Conservation (phyloP, 306 rosid genomes). For the Pueraria montana region DNA sequence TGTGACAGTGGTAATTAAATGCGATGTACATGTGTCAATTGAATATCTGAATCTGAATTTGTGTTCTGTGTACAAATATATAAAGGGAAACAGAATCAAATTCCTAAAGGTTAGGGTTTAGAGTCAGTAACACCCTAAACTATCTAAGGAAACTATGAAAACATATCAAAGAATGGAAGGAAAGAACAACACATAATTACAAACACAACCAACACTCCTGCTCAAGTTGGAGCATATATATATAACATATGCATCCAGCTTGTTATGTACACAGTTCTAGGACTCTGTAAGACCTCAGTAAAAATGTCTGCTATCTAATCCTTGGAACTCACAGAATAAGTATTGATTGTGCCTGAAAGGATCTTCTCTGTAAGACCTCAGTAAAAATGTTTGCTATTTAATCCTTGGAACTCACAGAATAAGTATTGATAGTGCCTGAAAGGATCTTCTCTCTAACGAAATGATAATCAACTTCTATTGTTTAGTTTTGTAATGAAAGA, state of each 20-base stretch:
- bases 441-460: not conserved
- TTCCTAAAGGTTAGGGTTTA: not conserved
- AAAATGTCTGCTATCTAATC: not conserved
- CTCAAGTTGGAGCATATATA: not conserved
- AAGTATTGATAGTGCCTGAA: not conserved
- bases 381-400: not conserved
- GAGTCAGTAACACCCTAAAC: not conserved
- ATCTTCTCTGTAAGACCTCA: not conserved
- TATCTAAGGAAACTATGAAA: not conserved
- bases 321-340: not conserved
- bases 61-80: not conserved
- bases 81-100: not conserved
- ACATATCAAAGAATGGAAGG: not conserved
- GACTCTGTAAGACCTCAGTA: not conserved
- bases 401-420: not conserved
- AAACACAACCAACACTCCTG: not conserved
- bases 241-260: not conserved
- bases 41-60: constrained; percentile 1
- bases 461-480: not conserved
- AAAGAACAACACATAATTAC: not conserved
- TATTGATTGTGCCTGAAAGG: no score
- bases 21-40: not conserved
- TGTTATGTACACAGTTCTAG: not conserved
- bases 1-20: constrained; percentile 13
- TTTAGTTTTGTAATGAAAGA: not conserved